phyloP scores from a whole-genome alignment of 192 early-diverging fungal genomes.

The Backusella tarrabulga region DNA sequence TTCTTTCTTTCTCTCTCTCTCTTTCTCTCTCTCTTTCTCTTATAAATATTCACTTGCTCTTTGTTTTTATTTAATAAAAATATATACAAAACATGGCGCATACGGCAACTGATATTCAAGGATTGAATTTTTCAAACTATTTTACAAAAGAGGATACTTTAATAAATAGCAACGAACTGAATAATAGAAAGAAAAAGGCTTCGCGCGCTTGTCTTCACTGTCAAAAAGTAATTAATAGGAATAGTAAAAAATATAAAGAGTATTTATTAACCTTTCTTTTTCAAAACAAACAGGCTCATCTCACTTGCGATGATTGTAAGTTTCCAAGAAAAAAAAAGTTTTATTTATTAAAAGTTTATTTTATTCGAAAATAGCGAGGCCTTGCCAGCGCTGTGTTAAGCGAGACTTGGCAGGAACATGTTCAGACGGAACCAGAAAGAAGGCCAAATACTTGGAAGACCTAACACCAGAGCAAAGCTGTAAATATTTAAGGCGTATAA shows the following conservation, averaged over 20 bases:
- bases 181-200: conserved; percentile 30
- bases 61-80: background rate
- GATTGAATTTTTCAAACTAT: conserved; percentile 9
- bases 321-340: background rate
- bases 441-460: conserved; percentile 89
- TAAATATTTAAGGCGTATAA: conserved; percentile 14
- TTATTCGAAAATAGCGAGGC: conserved; percentile 56
- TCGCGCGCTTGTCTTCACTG: conserved; percentile 62
- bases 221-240: conserved; percentile 51
- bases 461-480: conserved; percentile 40
- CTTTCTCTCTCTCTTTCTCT: background rate
- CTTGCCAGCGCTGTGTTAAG: conserved; percentile 88
- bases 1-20: background rate
- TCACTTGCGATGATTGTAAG: conserved; percentile 74
- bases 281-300: conserved; percentile 46
- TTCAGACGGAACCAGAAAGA: conserved; percentile 83
- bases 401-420: conserved; percentile 72
- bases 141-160: conserved; percentile 9
- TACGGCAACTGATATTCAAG: conserved; percentile 13
- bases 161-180: background rate
- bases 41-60: background rate
- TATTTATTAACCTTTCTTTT: background rate
- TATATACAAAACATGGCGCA: conserved; percentile 1
- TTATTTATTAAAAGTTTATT: conserved; percentile 1
- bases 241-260: background rate